Base-by-base conservation (phyloP, 140 eudicot species). In the Anethum foeniculum region DNA sequence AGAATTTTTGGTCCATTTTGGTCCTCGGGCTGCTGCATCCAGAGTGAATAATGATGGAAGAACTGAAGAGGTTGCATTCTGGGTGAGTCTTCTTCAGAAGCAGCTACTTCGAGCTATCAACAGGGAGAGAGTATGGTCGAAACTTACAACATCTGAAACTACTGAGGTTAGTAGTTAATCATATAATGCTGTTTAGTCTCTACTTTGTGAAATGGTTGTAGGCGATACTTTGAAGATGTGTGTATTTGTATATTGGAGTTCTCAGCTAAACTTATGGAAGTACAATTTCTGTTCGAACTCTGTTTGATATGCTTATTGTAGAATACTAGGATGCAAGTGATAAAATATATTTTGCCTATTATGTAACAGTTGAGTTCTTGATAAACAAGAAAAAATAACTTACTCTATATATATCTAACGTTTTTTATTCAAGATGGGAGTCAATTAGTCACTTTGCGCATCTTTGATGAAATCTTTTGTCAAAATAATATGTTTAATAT, bases 101-200 rank as follows among this genome's bases (percentile, higher is more conserved):
- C 97, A 89, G 80, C 88, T 95, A 74, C 99, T 85, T 79, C 82
- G 83, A 69, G 97, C 99, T 81, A 89, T 95, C 36, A 93, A 92
- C 82, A 90, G 97, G 81, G 99, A 95, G 88, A 91, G 93, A 82
- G 90, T 95, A 83, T 95, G 99, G 99, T 95, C 99, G 56, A 92
- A 93, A 81, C 88, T 95, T 84, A 89, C 97, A 3, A 95, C 99
- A 51, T 80, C 84, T 58, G 99, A 95, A 93, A 95, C 93, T 81
- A 95, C 93, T 27, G 97, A 95, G 99, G 99, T 92, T 78, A 84
- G 84, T 34, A 36, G 51, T 39, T 21, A 77, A 21, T 23, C 21
- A 72, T 19, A 32, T 44, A 72, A 73, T 25, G 32, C 38, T 67
- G 34, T 47, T 30, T n/a, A 46, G 52, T 47, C 25, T 14, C 30